Evolutionary conservation across 352 stramenopile genomes (phyloP), one percentile per base, ranked within the genome.

Genomic region (Phytophthora litchii): DNA sequence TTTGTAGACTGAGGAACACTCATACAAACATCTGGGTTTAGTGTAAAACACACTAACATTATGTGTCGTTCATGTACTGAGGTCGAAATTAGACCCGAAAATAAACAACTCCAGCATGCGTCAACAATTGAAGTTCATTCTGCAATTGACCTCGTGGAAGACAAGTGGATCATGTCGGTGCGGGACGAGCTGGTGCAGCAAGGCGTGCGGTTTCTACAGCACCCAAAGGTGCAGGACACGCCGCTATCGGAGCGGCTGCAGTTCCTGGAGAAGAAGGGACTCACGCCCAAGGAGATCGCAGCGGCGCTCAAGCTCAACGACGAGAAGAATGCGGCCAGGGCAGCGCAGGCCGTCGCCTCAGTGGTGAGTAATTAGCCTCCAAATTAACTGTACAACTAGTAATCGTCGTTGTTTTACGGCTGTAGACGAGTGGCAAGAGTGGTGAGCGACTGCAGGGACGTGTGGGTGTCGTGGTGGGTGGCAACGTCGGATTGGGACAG

Each of bases 191-290:
- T 90, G 20, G 70, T 92, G 38, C 60, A 80, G 60, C 81, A 89
- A 50, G 80, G 83, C 58, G 78, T 92, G 67, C 83, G 83, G 51
- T 92, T 92, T 60, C 59, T 92, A 64, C 78, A 88, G 67, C 80
- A 92, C 63, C 72, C 83, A 1, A 86, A 87, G 42, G 83, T 92
- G 47, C 83, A 91, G 63, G 73, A 88, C 58, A 88, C 80, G 60
- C 80, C 83, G 42, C 72, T 92, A 7, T 90, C 83, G 1, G 78
- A 91, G 60, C 74, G 81, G 5, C 66, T 91, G 43, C 64, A 64
- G 55, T 92, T 91, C 54, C 64, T 91, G 14, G 80, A 90, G 68
- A 91, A 91, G 68, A 92, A 91, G 56, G 80, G 80, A 0, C 68
- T 91, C 20, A 88, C 80, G 45, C 67, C 81, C 19, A 67, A 83